Evolutionary conservation across 139 green algal genomes (phyloP).

Genomic region (Haematococcus sp.): DNA sequence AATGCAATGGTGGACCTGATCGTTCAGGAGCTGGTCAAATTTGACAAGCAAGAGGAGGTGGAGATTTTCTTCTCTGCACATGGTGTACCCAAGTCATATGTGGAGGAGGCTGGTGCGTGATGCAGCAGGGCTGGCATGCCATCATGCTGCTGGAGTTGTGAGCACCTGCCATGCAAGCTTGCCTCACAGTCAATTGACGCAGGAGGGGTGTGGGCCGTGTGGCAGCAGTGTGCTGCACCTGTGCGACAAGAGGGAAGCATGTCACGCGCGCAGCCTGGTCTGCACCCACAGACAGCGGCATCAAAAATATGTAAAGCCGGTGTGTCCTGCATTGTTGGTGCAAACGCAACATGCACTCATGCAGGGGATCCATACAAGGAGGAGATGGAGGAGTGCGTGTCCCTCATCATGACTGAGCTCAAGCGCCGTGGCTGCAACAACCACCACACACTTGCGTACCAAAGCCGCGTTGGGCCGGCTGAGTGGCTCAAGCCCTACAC

Average conservation of each 20-base stretch:
- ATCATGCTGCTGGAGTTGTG: too few relatives aligned
- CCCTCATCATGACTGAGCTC: constrained; percentile 92
- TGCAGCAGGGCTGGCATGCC: not conserved
- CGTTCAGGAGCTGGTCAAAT: constrained; percentile 54
- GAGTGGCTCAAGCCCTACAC: constrained; percentile 99
- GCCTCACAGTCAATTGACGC: too few relatives aligned
- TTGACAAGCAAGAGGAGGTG: constrained; percentile 12
- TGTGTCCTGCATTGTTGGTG: too few relatives aligned
- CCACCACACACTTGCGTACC: constrained; percentile 94
- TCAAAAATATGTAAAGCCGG: too few relatives aligned
- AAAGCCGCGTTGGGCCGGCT: constrained; percentile 92
- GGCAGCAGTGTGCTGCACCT: too few relatives aligned
- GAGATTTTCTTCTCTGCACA: constrained; percentile 96
- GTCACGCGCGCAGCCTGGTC: too few relatives aligned
- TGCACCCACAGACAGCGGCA: too few relatives aligned
- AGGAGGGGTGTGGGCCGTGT: too few relatives aligned
- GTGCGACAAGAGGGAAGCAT: too few relatives aligned
- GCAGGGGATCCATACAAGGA: constrained; percentile 95
- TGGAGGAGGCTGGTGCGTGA: constrained; percentile 68
- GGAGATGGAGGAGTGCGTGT: constrained; percentile 98
- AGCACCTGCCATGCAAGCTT: too few relatives aligned
- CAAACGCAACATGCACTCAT: not conserved
- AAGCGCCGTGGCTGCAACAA: constrained; percentile 65
- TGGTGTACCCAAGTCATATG: constrained; percentile 95
- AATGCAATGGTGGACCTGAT: constrained; percentile 94